Evolutionary conservation across 2,329 filamentous ascomycete species (phyloP), one percentile per base, ranked within the genome.

Genomic region (Alternaria brassicicola): DNA sequence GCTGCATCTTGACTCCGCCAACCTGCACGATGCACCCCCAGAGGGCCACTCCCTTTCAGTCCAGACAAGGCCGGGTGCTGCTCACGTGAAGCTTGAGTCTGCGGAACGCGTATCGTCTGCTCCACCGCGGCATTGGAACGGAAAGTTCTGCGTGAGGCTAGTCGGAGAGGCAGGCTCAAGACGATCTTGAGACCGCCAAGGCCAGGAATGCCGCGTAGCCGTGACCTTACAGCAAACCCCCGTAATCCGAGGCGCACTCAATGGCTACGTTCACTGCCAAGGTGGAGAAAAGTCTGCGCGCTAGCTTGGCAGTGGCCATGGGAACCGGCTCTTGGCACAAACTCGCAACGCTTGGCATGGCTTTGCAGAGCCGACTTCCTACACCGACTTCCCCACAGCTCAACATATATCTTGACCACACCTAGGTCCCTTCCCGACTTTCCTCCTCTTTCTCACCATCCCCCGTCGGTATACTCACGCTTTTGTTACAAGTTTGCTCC

Each of bases 121-220:
- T 48, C 50, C 17, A 35, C 30, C 15, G 42, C 43, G 23, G 15
- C 8, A 35, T 47, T 36, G 42, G 42, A 42, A 42, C 23, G 26
- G 31, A 30, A 48, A 35, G 46, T 30, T 36, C 50, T 43, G 35
- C 50, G 36, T 19, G 12, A 26, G 43, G 25, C 15, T 19, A 30
- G 19, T 48, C 25, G 25, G 39, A 57, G 17, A 54, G 35, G 50
- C 50, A 54, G 49, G 42, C 46, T 26, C 42, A 19, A 28, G 54
- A 31, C 39, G 25, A 46, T 38, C 39, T 9, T 17, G 30, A 38
- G 17, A 25, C 23, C 4, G 55, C 55, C 55, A 58, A 58, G 55
- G 10, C 36, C 23, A 43, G 6, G 31, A 26, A 55, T 58, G 55
- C 51, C 55, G 55, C 19, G 8, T 39, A 58, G 30, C 51, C 55